A percentile compares a stretch with the other conserved stretches of the same genome.
phyloP scores from a whole-genome alignment of 345 rosid genomes.

The Gossypium sturtianum region DNA sequence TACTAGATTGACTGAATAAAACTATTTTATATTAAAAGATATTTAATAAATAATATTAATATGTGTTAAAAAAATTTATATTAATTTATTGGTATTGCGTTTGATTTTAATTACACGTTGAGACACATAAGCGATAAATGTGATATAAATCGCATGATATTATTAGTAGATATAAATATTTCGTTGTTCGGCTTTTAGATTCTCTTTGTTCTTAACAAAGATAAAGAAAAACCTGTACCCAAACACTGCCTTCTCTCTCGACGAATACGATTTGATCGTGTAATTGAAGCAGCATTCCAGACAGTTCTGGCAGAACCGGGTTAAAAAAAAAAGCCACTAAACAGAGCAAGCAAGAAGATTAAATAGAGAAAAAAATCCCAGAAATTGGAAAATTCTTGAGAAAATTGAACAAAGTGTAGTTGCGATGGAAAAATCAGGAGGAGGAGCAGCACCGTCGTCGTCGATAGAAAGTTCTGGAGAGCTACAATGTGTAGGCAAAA shows the following conservation, averaged over 20 bases:
- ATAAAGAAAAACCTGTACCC: not conserved
- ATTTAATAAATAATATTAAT: too few species aligned
- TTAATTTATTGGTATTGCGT: too few species aligned
- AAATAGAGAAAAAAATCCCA: not conserved
- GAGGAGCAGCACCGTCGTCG: conserved; percentile 16
- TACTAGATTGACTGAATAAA: too few species aligned
- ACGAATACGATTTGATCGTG: not conserved
- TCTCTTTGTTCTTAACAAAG: not conserved
- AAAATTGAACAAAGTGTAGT: not conserved
- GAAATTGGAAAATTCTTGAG: not conserved
- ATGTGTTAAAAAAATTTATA: too few species aligned
- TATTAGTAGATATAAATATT: too few species aligned
- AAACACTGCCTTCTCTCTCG: not conserved
- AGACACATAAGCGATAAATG: too few species aligned
- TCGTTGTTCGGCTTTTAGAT: rapidly evolving
- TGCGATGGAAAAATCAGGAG: conserved; percentile 37
- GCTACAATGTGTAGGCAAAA: conserved; percentile 69
- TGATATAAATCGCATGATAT: too few species aligned
- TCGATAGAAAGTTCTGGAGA: conserved; percentile 39
- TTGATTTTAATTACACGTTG: too few species aligned
- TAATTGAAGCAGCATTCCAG: not conserved
- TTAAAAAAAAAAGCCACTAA: not conserved
- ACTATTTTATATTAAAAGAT: too few species aligned
- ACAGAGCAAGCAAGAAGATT: not conserved
- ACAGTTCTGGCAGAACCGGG: not conserved